Base-by-base conservation (phyloP, 2,329 filamentous ascomycete species). In the Didymella exigua region DNA sequence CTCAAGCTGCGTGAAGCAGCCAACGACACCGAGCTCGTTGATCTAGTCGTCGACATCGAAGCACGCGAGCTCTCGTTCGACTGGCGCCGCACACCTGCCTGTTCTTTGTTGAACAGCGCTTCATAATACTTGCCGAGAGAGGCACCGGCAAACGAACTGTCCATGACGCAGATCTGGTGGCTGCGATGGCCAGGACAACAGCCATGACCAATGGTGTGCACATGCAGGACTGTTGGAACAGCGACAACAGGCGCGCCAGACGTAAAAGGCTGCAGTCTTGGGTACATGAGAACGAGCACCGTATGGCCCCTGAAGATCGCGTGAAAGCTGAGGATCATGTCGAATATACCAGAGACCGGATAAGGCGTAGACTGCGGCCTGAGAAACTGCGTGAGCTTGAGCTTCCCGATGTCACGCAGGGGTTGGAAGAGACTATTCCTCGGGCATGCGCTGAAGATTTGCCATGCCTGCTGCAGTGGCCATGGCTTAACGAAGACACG, bases 21-120 rank as follows among this genome's bases (percentile, higher is more conserved):
- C 16, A 61, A 63, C 31, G 63, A 65, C 34, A 63, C 63, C 2
- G 55, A 59, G 36, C 54, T 67, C 9, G 55, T 59, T 4, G 61
- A 54, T 27, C 41, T 62, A 9, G 36, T 29, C 14, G 44, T 67
- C 26, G 58, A 66, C 43, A 56, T 59, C 36, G 38, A 58, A 19
- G 14, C 21, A n/a, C 48, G 41, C n/a, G 57, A 61, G 36, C 36
- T 67, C 11, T 65, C 59, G 2, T 58, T 67, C 30, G 49, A 61
- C 33, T 66, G 63, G 65, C 42, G 54, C 16, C 21, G 50, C 19
- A 62, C 65, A 9, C 54, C 47, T 13, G 48, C 58, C 8, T 49
- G 10, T 63, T 66, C 51, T 66, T 65, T 33, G 48, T 46, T 9
- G 62, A 67, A 36, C 36, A 38, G 13, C 40, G 59, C 34, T 63